Evolutionary conservation across 208 protist genomes (phyloP).

Genomic region (Trypanosoma cruzi): DNA sequence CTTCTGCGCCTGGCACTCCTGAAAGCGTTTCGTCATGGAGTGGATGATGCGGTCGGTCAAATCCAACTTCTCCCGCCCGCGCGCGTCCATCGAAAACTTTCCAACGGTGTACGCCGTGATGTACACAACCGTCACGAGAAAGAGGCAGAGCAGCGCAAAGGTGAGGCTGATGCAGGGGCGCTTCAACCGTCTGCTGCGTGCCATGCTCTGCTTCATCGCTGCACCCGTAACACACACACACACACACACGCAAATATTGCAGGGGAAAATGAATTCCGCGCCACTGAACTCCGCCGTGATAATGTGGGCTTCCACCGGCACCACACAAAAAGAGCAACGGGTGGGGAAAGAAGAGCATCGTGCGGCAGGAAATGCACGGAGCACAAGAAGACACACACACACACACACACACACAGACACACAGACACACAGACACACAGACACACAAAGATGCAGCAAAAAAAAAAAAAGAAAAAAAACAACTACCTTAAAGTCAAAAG

Average conservation of each 20-base stretch:
- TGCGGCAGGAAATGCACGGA: not conserved
- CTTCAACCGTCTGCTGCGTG: not conserved
- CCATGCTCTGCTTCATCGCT: not conserved
- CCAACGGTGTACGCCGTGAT: slow-evolving; percentile 15
- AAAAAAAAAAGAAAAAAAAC: slow-evolving; percentile 2
- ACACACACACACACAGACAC: not conserved
- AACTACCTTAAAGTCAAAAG: not conserved
- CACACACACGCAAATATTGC: not conserved
- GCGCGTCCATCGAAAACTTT: not conserved
- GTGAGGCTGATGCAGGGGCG: not conserved
- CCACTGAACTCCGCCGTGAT: not conserved
- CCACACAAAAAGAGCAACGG: not conserved
- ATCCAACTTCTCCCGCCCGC: slow-evolving; percentile 7
- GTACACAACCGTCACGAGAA: slow-evolving; percentile 3
- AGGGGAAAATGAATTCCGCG: not conserved
- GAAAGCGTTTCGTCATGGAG: not conserved
- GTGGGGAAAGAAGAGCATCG: not conserved
- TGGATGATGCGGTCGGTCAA: not conserved
- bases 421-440: not conserved
- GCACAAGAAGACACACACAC: not conserved
- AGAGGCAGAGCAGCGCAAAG: not conserved
- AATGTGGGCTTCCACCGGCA: not conserved
- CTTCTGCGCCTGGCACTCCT: not conserved
- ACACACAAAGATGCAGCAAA: not conserved
- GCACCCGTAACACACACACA: not conserved